Base-by-base conservation (phyloP, 345 rosid species). In the Gossypium stocksii region DNA sequence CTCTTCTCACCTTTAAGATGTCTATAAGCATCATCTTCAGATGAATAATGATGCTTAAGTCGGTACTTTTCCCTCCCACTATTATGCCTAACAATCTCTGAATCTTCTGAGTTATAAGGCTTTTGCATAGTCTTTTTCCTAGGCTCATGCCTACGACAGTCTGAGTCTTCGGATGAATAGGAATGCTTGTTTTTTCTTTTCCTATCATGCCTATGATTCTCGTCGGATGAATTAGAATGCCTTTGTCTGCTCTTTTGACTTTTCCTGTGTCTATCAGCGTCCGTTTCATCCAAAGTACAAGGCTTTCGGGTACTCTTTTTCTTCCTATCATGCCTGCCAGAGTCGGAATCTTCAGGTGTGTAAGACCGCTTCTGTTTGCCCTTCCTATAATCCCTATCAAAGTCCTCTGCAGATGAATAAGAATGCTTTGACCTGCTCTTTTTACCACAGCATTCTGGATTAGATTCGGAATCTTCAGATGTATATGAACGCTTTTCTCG, bases 351-450 rank as follows among this genome's bases (percentile, higher is more conserved):
- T 65, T 74, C 79, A 20, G 60, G 59, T 68, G 63, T 45, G 29
- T 63, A 66, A 56, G 54, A 66, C 20, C 58, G 66, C 61, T 77
- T 75, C 7, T 68, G 73, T 74, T 76, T 79, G 41, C 82, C 78
- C 70, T 79, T 80, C 51, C 77, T 73, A 54, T 77, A 68, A 68
- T 69, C 78, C 71, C 80, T 85, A 70, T 80, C 80, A 9, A 69
- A 51, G 38, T 82, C 83, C 60, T 85, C 27, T 1, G 16, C 84
- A 53, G 85, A 78, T 17, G 84, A 77, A 46, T 56, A 20, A 10
- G 86, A 75, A 20, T 70, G 80, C 64, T 51, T 83, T 41, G 76
- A 71, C 75, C 73, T 74, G 34, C 56, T 54, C 52, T 75, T 77
- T 68, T 67, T 77, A 52, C 57, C 67, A 41, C 71, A 77, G 19